These are phyloP conservation scores for Chaetomium strumarium DNA, from an alignment of 2,329 filamentous ascomycete genomes.

Conservation along the genomic window DNA sequence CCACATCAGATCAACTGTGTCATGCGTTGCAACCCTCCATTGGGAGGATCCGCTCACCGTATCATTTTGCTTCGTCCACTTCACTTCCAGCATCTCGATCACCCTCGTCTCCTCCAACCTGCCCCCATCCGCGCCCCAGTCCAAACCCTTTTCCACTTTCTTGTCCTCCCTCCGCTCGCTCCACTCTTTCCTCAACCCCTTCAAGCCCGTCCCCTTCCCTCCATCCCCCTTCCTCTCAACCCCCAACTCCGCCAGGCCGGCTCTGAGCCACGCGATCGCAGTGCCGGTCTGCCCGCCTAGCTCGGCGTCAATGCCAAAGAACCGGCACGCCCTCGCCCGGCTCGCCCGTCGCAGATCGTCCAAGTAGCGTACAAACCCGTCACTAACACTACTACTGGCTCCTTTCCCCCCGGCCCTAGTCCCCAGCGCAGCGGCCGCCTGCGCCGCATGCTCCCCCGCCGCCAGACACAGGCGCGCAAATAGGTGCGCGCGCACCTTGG, in stretches of 20 bases:
- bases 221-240: conserved; percentile 43
- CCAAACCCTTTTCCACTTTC: conserved; percentile 64
- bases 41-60: conserved; percentile 52
- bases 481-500: conserved; percentile 81
- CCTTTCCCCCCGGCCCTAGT: neutral
- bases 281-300: conserved; percentile 73
- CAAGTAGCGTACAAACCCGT: conserved; percentile 64
- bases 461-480: conserved; percentile 85
- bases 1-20: neutral
- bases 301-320: conserved; percentile 87
- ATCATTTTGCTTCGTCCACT: conserved; percentile 92
- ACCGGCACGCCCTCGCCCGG: conserved; percentile 79
- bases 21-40: neutral
- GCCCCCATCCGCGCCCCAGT: conserved; percentile 80
- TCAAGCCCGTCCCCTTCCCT: conserved; percentile 53
- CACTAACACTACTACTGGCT: conserved; percentile 46
- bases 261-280: conserved; percentile 80
- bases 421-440: conserved; percentile 49
- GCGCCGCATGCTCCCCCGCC: conserved; percentile 78
- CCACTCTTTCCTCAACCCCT: conserved; percentile 66
- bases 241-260: conserved; percentile 69
- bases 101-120: conserved; percentile 78
- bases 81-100: conserved; percentile 77
- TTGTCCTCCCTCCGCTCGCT: conserved; percentile 73
- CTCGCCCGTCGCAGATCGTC: conserved; percentile 69